Percentiles rank a stretch among this genome's conserved stretches.
phyloP scores from a whole-genome alignment of 108 stramenopile genomes.

The Cyclotella cryptica region DNA sequence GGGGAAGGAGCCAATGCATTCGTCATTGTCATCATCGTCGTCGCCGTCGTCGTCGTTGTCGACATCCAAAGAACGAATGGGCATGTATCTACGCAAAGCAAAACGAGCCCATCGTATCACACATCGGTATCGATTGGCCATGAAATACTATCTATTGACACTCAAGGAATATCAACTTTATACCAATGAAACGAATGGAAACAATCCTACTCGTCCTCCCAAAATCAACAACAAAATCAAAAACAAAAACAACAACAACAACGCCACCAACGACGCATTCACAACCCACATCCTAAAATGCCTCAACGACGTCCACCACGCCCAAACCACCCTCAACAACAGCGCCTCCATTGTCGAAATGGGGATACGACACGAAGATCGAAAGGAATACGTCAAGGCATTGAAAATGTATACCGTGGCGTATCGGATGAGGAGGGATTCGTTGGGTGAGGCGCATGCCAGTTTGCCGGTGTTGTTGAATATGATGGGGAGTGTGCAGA shows the following conservation, averaged over 20 bases:
- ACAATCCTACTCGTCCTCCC: too few relatives aligned
- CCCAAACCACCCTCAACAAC: constrained; percentile 64
- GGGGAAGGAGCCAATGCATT: not conserved
- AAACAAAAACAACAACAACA: constrained; percentile 55
- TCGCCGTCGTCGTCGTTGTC: constrained; percentile 1
- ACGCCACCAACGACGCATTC: constrained; percentile 67
- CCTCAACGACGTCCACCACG: constrained; percentile 79
- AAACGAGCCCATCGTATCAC: constrained; percentile 59
- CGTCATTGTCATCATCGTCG: not conserved
- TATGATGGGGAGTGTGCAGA: constrained; percentile 84
- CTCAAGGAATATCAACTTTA: constrained; percentile 51
- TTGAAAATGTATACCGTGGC: constrained; percentile 89
- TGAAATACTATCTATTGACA: constrained; percentile 76
- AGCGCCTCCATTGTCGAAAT: constrained; percentile 85
- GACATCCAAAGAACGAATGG: constrained; percentile 12
- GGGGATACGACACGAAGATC: constrained; percentile 82
- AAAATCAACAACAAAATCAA: too few relatives aligned
- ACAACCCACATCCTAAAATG: constrained; percentile 53
- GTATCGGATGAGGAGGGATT: constrained; percentile 84
- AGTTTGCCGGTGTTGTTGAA: constrained; percentile 78
- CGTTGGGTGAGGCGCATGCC: constrained; percentile 73
- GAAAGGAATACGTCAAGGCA: constrained; percentile 61
- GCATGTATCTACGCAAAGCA: constrained; percentile 63
- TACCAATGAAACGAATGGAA: not conserved
- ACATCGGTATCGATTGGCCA: constrained; percentile 79